Evolutionary conservation across 2,329 filamentous ascomycete genomes (phyloP).

Genomic region (Endocalyx cinctus): DNA sequence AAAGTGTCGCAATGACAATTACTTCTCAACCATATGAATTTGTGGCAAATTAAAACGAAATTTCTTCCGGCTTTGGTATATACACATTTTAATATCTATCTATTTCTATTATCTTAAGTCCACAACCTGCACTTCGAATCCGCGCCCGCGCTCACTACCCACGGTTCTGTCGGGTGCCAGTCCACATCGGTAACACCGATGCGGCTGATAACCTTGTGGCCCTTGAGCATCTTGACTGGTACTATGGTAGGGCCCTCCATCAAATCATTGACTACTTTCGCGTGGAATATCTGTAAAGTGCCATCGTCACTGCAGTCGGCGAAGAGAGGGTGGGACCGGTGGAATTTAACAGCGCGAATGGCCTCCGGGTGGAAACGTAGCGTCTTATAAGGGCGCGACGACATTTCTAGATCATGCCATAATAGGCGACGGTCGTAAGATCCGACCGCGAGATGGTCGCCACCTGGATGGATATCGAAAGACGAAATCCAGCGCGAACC

Average conservation of each 20-base stretch:
- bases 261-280: constrained; percentile 87
- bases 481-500: constrained; percentile 91
- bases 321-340: constrained; percentile 76
- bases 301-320: constrained; percentile 95
- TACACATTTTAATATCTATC: no score
- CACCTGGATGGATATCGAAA: constrained; percentile 88
- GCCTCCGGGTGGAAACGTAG: constrained; percentile 92
- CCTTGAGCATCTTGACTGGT: constrained; percentile 86
- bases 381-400: constrained; percentile 88
- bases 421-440: constrained; percentile 91
- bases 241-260: constrained; percentile 97
- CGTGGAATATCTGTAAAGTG: constrained; percentile 92
- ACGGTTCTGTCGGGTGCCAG: constrained; percentile 93
- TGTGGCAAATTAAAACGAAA: no score
- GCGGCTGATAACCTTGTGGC: constrained; percentile 80
- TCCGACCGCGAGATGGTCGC: constrained; percentile 90
- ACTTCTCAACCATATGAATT: no score
- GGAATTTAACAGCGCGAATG: constrained; percentile 84
- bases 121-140: constrained; percentile 91
- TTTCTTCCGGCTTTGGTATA: no score
- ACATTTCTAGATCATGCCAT: constrained; percentile 96
- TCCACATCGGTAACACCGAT: constrained; percentile 90
- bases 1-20: no score
- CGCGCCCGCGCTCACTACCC: constrained; percentile 90
- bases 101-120: no score